phyloP scores from a whole-genome alignment of 192 early-diverging fungal species.

The Backusella westeae region DNA sequence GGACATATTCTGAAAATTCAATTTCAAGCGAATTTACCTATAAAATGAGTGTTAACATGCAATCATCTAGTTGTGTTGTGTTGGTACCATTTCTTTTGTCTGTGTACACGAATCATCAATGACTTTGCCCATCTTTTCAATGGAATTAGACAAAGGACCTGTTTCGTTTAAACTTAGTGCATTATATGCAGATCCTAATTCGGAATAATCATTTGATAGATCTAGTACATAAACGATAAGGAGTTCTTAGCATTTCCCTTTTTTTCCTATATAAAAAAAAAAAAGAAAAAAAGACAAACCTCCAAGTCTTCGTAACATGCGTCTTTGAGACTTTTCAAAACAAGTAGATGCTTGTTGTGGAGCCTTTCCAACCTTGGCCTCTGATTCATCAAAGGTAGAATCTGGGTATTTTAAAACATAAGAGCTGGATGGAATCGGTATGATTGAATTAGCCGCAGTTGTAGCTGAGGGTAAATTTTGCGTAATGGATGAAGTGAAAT shows the following conservation, averaged over 20 bases:
- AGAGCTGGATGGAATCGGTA: conserved; percentile 51
- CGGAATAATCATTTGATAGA: background rate
- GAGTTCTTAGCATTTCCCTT: background rate
- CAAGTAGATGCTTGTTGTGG: conserved; percentile 65
- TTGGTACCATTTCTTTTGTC: background rate
- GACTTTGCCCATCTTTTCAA: conserved; percentile 6
- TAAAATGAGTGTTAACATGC: background rate
- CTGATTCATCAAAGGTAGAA: conserved; percentile 79
- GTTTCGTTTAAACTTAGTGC: conserved; percentile 9
- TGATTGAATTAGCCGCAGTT: background rate
- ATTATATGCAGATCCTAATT: conserved; percentile 11
- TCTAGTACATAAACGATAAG: background rate
- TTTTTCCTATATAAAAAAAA: background rate
- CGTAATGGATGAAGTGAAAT: conserved; percentile 2
- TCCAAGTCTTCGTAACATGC: conserved; percentile 62
- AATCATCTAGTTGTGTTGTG: background rate
- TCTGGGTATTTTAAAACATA: conserved; percentile 65
- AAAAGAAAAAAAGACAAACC: conserved; percentile 25
- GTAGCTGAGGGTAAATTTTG: conserved; percentile 30
- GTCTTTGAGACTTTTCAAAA: conserved; percentile 67
- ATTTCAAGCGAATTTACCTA: background rate
- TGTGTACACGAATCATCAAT: background rate
- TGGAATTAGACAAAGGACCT: background rate
- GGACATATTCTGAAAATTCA: conserved; percentile 6
- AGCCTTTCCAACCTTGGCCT: conserved; percentile 84